phyloP scores from a whole-genome alignment of 129 eudicot species.

The Lonicera japonica region DNA sequence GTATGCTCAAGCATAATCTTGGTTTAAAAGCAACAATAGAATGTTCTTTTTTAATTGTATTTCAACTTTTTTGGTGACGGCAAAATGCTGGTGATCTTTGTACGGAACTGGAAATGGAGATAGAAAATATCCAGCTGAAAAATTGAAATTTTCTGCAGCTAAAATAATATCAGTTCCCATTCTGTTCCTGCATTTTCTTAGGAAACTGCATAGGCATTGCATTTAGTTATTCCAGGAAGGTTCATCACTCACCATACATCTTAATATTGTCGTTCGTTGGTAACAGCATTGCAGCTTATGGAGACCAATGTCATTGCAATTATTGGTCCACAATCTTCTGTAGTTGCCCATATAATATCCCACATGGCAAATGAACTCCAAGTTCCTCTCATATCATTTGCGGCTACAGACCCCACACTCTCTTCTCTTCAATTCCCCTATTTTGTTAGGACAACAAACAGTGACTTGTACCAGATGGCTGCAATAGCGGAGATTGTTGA shows the following conservation, averaged over 20 bases:
- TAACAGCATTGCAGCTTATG: slow-evolving; percentile 79
- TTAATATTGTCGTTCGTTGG: neutral
- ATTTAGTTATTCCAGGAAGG: no score
- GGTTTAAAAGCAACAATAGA: no score
- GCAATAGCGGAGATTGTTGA: slow-evolving; percentile 65
- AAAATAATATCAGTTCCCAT: neutral
- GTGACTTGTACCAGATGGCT: slow-evolving; percentile 80
- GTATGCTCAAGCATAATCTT: no score
- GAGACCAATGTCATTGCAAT: slow-evolving; percentile 67
- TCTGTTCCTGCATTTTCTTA: neutral
- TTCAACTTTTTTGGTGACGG: no score
- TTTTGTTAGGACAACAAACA: slow-evolving; percentile 68
- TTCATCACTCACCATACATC: neutral
- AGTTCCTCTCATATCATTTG: slow-evolving; percentile 79
- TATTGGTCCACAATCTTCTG: slow-evolving; percentile 89
- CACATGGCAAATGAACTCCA: slow-evolving; percentile 69
- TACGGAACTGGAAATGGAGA: no score
- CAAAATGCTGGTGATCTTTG: no score
- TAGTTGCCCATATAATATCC: slow-evolving; percentile 65
- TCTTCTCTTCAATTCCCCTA: slow-evolving; percentile 76
- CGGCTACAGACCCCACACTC: slow-evolving; percentile 91
- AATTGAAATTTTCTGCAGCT: no score
- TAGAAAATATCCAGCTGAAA: no score
- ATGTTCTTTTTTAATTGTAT: no score
- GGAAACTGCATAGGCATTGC: no score